phyloP scores from a whole-genome alignment of 2,329 filamentous ascomycete genomes.

The Coniochaeta sp. region DNA sequence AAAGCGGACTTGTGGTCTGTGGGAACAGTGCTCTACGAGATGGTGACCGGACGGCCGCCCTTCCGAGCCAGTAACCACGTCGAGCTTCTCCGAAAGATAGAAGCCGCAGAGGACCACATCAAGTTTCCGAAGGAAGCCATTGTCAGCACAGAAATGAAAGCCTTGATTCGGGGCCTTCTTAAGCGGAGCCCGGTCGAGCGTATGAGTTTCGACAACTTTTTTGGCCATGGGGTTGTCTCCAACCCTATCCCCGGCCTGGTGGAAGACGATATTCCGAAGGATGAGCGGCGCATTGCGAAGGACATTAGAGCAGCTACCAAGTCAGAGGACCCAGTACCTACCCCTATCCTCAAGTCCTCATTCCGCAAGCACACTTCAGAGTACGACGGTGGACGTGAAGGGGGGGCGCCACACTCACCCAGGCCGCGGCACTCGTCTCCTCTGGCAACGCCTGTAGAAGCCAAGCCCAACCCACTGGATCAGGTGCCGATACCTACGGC shows the following conservation, averaged over 20 bases:
- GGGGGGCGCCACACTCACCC: slow-evolving; percentile 26
- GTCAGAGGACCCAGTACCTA: slow-evolving; percentile 20
- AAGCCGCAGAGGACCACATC: slow-evolving; percentile 79
- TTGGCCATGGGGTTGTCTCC: slow-evolving; percentile 65
- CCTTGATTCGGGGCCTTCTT: slow-evolving; percentile 69
- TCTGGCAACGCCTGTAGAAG: slow-evolving; percentile 33
- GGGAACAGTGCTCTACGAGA: slow-evolving; percentile 90
- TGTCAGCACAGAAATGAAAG: slow-evolving; percentile 71
- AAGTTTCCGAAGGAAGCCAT: slow-evolving; percentile 68
- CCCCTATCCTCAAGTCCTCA: slow-evolving; percentile 26
- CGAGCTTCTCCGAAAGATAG: slow-evolving; percentile 85
- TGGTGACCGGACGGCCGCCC: slow-evolving; percentile 84
- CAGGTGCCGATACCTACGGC: slow-evolving; percentile 20
- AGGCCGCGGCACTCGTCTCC: slow-evolving; percentile 32
- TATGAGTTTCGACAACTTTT: slow-evolving; percentile 81
- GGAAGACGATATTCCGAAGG: slow-evolving; percentile 60
- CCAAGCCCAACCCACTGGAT: slow-evolving; percentile 22
- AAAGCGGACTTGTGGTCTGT: slow-evolving; percentile 98
- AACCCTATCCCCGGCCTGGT: slow-evolving; percentile 73
- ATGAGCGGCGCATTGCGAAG: slow-evolving; percentile 22
- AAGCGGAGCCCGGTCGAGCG: slow-evolving; percentile 82
- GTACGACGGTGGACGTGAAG: slow-evolving; percentile 26
- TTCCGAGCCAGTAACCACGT: slow-evolving; percentile 93
- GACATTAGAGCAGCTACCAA: slow-evolving; percentile 25
- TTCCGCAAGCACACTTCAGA: slow-evolving; percentile 29